A percentile compares a stretch with the other conserved stretches of the same genome.
Conservation (phyloP, 208 protist species). For the Crithidia thermophila region DNA sequence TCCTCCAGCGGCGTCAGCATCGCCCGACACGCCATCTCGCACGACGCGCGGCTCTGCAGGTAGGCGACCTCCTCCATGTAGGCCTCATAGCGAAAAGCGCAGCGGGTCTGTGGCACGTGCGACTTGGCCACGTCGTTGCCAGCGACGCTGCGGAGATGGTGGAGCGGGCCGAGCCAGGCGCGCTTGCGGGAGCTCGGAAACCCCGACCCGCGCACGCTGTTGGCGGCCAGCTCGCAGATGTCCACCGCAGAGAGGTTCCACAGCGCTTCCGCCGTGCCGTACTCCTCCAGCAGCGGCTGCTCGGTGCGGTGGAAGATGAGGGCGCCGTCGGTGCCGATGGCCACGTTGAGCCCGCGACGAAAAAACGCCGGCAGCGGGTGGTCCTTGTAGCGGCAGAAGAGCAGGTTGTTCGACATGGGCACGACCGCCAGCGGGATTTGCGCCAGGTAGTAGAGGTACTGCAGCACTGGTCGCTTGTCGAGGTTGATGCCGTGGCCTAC, state of each 20-base stretch:
- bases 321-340: slow-evolving; percentile 95
- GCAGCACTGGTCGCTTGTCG: slow-evolving; percentile 87
- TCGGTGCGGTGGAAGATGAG: slow-evolving; percentile 97
- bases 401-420: slow-evolving; percentile 98
- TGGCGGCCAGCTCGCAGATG: slow-evolving; percentile 83
- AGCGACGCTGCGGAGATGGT: slow-evolving; percentile 57
- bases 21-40: slow-evolving; percentile 41
- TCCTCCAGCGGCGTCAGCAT: slow-evolving; percentile 56
- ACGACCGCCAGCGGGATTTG: slow-evolving; percentile 98
- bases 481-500: slow-evolving; percentile 98
- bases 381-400: slow-evolving; percentile 96
- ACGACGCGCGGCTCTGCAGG: slow-evolving; percentile 54
- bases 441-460: slow-evolving; percentile 98
- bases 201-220: slow-evolving; percentile 79
- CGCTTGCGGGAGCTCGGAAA: slow-evolving; percentile 70
- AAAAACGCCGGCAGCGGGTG: slow-evolving; percentile 97
- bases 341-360: slow-evolving; percentile 95
- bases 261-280: slow-evolving; percentile 84
- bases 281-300: slow-evolving; percentile 92
- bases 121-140: slow-evolving; percentile 93
- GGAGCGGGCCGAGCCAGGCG: slow-evolving; percentile 72
- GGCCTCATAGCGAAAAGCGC: slow-evolving; percentile 93
- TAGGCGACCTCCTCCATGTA: slow-evolving; percentile 88
- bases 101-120: slow-evolving; percentile 95
- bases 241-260: slow-evolving; percentile 85